Percentiles rank a stretch among this genome's conserved stretches.
phyloP scores from a whole-genome alignment of 768 basidiomycete genomes.

The Kwoniella europaea region DNA sequence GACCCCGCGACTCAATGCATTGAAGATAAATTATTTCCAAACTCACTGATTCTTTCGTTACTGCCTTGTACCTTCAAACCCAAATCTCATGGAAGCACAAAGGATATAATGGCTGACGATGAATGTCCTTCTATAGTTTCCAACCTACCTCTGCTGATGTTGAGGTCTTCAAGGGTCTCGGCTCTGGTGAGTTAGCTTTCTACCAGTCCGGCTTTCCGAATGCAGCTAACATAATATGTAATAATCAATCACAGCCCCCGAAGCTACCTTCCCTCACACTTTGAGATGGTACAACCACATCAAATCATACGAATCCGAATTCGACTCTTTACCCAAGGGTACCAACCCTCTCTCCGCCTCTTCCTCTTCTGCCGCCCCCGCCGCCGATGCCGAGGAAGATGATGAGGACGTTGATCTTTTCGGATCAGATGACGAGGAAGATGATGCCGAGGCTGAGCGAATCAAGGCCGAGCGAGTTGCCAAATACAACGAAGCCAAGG shows the following conservation, averaged over 20 bases:
- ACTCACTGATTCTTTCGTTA: conserved; percentile 50
- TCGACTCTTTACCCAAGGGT: conserved; percentile 69
- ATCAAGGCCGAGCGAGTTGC: conserved; percentile 91
- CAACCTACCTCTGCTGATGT: conserved; percentile 55
- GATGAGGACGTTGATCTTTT: conserved; percentile 81
- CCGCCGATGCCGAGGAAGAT: conserved; percentile 65
- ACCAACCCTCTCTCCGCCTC: conserved; percentile 59
- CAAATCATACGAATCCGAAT: conserved; percentile 79
- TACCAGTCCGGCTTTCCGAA: neutral
- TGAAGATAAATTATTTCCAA: conserved; percentile 58
- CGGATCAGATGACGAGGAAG: conserved; percentile 76
- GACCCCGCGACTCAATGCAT: conserved; percentile 56
- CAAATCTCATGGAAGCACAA: neutral
- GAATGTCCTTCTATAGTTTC: conserved; percentile 30
- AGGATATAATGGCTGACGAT: conserved; percentile 18
- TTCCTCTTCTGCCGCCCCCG: conserved; percentile 60
- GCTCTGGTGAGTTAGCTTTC: conserved; percentile 31
- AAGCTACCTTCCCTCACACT: conserved; percentile 72
- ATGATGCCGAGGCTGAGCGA: conserved; percentile 80
- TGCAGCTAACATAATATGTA: neutral
- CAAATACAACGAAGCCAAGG: conserved; percentile 92
- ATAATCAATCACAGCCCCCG: conserved; percentile 62
- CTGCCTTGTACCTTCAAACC: conserved; percentile 7
- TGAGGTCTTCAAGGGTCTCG: conserved; percentile 45
- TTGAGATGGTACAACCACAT: conserved; percentile 95